A percentile compares a stretch with the other conserved stretches of the same genome.
Conservation (phyloP, 1,284 basidiomycete species). For the Ustilago bromivora region DNA sequence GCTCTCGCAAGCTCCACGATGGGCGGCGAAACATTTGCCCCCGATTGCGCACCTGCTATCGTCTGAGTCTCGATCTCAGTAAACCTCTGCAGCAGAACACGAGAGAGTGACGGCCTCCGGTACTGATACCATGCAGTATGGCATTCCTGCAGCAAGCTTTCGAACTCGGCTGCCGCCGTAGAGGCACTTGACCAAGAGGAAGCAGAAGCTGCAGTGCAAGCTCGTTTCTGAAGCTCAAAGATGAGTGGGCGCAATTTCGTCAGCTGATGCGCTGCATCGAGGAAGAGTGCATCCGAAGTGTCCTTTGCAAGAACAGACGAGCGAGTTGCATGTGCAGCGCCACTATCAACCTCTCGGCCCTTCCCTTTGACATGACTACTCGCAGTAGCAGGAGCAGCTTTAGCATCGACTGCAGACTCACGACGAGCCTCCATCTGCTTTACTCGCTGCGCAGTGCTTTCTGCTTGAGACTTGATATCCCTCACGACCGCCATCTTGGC, state of each 20-base stretch:
- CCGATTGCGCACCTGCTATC: not conserved
- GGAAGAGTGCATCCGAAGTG: constrained; percentile 12
- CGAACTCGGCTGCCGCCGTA: constrained; percentile 51
- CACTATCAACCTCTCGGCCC: constrained; percentile 18
- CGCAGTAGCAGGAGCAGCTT: not conserved
- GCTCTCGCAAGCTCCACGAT: constrained; percentile 13
- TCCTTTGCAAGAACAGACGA: constrained; percentile 5
- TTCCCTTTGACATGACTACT: constrained; percentile 25
- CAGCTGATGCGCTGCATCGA: constrained; percentile 19
- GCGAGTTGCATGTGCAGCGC: not conserved
- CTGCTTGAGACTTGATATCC: constrained; percentile 25
- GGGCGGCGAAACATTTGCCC: constrained; percentile 3
- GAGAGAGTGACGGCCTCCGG: constrained; percentile 39
- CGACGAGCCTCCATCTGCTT: constrained; percentile 32
- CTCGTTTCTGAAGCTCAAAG: constrained; percentile 44
- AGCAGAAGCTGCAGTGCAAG: constrained; percentile 7
- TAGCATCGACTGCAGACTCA: not conserved
- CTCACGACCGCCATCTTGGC: constrained; percentile 52
- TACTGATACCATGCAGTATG: constrained; percentile 49
- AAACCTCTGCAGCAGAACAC: constrained; percentile 33
- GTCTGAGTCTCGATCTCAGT: constrained; percentile 33
- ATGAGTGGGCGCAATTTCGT: constrained; percentile 48
- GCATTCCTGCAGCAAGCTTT: constrained; percentile 54
- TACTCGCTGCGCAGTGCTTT: constrained; percentile 20
- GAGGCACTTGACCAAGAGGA: constrained; percentile 17